Percentiles rank a stretch among this genome's conserved stretches.
Conservation (phyloP, 441 rosid genomes). For the Manihot esculenta region DNA sequence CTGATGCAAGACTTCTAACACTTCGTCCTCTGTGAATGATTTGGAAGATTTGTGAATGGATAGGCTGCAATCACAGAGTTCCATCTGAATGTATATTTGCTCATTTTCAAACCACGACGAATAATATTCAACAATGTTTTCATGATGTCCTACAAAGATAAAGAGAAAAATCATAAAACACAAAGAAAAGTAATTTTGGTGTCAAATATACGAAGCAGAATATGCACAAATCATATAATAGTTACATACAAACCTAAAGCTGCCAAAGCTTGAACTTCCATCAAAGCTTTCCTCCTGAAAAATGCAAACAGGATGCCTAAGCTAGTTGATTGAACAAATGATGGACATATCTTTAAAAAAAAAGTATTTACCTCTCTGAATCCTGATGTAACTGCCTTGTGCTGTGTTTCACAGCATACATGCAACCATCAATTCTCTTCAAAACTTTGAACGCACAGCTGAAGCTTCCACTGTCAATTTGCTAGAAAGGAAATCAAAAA, state of each 20-base stretch:
- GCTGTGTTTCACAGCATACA: constrained; percentile 86
- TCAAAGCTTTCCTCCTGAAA: constrained; percentile 87
- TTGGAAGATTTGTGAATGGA: constrained; percentile 44
- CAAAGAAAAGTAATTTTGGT: constrained; percentile 6
- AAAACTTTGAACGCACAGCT: constrained; percentile 83
- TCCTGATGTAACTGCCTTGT: constrained; percentile 64
- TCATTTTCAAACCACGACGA: constrained; percentile 94
- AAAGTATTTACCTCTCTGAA: constrained; percentile 58
- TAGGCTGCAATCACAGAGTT: constrained; percentile 84
- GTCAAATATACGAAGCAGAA: constrained; percentile 9
- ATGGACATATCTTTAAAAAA: background rate
- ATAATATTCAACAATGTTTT: constrained; percentile 78
- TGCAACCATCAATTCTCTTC: constrained; percentile 93
- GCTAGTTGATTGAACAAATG: constrained; percentile 6
- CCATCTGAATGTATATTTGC: constrained; percentile 92
- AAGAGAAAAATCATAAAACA: constrained; percentile 12
- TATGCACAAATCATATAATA: background rate
- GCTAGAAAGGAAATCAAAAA: constrained; percentile 41
- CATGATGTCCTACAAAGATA: constrained; percentile 59
- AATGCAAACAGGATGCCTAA: constrained; percentile 12
- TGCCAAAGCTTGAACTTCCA: constrained; percentile 98
- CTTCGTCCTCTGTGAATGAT: constrained; percentile 55
- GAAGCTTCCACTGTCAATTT: constrained; percentile 86
- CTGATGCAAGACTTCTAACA: constrained; percentile 63
- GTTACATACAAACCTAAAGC: constrained; percentile 58